Evolutionary conservation across 208 protist genomes (phyloP).

Genomic region (Leishmania lainsoni): DNA sequence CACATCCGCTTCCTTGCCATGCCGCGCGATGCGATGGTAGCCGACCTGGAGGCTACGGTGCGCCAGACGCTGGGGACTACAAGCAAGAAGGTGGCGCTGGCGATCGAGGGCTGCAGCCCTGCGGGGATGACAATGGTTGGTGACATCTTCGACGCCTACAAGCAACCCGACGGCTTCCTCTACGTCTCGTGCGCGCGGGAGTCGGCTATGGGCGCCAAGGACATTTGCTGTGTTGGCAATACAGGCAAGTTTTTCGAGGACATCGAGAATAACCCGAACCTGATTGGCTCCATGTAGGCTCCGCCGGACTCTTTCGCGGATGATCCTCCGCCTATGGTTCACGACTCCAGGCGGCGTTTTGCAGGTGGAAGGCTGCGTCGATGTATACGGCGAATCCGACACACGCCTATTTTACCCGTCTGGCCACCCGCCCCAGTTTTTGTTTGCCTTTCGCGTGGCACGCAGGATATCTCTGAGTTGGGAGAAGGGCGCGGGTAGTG

Average conservation of each 20-base stretch:
- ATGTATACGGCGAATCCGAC: background rate
- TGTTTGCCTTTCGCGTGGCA: no score
- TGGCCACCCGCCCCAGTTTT: background rate
- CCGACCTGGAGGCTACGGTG: constrained; percentile 13
- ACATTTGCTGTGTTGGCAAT: constrained; percentile 13
- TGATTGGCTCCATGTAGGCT: constrained; percentile 9
- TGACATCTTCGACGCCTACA: constrained; percentile 32
- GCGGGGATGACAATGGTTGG: constrained; percentile 13
- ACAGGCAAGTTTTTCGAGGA: constrained; percentile 9
- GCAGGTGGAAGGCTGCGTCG: background rate
- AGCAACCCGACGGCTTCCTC: constrained; percentile 32
- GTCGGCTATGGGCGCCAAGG: constrained; percentile 15
- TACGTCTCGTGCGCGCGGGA: constrained; percentile 25
- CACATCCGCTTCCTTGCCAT: constrained; percentile 7
- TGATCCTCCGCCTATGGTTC: background rate
- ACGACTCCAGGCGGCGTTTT: background rate
- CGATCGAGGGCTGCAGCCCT: constrained; percentile 19
- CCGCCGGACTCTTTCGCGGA: background rate
- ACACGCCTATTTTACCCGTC: background rate
- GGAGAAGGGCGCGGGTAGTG: no score
- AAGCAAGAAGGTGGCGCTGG: constrained; percentile 5
- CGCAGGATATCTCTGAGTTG: no score
- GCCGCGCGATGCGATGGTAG: constrained; percentile 7
- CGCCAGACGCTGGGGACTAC: background rate
- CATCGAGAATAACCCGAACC: constrained; percentile 26